Evolutionary conservation across 2,329 filamentous ascomycete genomes (phyloP).

Genomic region (Sarocladium brachiariae): DNA sequence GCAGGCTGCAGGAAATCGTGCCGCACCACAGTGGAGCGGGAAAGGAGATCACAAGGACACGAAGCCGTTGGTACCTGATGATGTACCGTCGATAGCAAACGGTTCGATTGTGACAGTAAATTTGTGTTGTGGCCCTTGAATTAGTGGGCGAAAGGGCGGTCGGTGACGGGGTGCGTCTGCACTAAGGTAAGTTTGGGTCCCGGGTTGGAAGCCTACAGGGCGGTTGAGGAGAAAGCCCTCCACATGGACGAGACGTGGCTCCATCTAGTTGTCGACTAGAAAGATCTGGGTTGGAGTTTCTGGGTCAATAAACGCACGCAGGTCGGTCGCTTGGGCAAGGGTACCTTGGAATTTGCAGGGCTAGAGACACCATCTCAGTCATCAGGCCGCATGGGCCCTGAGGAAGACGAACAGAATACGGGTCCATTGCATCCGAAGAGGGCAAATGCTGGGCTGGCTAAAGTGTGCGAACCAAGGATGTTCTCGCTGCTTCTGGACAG

Average conservation of each 20-base stretch:
- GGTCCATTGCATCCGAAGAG: no score
- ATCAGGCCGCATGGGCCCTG: neutral
- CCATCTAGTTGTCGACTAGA: conserved; percentile 6
- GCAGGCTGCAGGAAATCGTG: conserved; percentile 2
- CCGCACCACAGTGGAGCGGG: conserved; percentile 4
- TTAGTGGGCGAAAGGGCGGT: conserved; percentile 8
- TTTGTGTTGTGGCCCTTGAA: neutral
- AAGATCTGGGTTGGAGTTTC: conserved; percentile 1
- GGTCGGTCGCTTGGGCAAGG: conserved; percentile 2
- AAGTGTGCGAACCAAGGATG: no score
- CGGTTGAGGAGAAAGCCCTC: neutral
- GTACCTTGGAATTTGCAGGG: neutral
- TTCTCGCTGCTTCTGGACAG: neutral
- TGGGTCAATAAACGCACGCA: conserved; percentile 1
- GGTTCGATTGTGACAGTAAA: neutral
- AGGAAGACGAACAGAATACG: neutral
- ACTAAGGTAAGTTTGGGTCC: conserved; percentile 2
- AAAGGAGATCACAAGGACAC: conserved; percentile 9
- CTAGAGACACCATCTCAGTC: neutral
- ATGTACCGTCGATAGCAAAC: conserved; percentile 3
- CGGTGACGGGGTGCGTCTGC: neutral
- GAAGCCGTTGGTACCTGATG: conserved; percentile 6
- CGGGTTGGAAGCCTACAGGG: conserved; percentile 9
- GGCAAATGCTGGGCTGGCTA: no score
- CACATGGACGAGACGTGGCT: conserved; percentile 6